phyloP scores from a whole-genome alignment of 2,329 filamentous ascomycete genomes.

The Pleochaeta shiraiana region DNA sequence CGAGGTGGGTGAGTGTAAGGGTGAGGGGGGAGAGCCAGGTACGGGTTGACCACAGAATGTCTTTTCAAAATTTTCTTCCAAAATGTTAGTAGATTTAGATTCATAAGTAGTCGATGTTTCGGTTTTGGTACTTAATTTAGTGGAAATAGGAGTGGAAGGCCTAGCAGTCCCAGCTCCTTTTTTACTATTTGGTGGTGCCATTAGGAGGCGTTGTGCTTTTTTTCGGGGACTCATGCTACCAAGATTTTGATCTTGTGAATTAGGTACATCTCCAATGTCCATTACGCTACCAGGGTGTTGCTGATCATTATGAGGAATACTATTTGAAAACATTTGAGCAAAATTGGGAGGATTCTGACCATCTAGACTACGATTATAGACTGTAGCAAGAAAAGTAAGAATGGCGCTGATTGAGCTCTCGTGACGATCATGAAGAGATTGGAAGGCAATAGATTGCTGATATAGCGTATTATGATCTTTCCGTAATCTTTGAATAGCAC shows the following conservation, averaged over 20 bases:
- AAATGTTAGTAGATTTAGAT: constrained; percentile 25
- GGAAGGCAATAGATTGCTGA: constrained; percentile 71
- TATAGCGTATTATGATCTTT: constrained; percentile 77
- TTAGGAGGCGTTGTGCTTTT: constrained; percentile 17
- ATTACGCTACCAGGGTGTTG: constrained; percentile 33
- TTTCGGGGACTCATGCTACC: constrained; percentile 14
- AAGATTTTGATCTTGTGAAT: constrained; percentile 10
- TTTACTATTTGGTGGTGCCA: constrained; percentile 14
- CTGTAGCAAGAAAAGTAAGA: constrained; percentile 84
- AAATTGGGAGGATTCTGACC: constrained; percentile 61
- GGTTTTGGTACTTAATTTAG: background rate
- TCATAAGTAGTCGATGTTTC: background rate
- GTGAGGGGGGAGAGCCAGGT: background rate
- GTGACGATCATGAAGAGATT: constrained; percentile 83
- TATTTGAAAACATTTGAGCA: constrained; percentile 60
- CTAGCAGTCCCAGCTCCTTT: constrained; percentile 15
- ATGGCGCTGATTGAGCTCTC: constrained; percentile 99
- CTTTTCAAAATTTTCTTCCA: constrained; percentile 38
- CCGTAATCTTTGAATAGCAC: constrained; percentile 57
- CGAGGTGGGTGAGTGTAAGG: constrained; percentile 29
- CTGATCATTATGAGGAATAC: constrained; percentile 38
- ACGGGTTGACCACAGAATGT: constrained; percentile 9
- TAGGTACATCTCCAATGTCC: constrained; percentile 33
- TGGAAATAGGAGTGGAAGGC: background rate
- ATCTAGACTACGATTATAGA: constrained; percentile 85